A percentile compares a stretch with the other conserved stretches of the same genome.
These are phyloP conservation scores for Chalciporus piperatus DNA, from an alignment of 768 basidiomycete species.

Conservation along the genomic window DNA sequence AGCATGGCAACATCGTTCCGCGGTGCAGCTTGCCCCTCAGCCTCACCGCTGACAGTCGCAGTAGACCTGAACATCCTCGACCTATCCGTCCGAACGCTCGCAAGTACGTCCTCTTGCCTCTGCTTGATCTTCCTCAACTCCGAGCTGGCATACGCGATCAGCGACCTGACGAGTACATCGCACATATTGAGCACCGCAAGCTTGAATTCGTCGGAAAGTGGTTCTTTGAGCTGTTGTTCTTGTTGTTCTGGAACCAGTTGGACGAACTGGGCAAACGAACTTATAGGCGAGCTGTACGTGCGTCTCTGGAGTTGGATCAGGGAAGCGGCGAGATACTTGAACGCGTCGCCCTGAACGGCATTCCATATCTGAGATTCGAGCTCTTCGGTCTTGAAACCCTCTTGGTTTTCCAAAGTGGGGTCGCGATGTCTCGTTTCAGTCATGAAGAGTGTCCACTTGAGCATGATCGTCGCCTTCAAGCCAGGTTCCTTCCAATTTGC, in stretches of 20 bases:
- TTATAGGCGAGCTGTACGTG: slow-evolving; percentile 29
- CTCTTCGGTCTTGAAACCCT: slow-evolving; percentile 71
- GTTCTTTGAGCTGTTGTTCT: slow-evolving; percentile 34
- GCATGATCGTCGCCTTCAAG: slow-evolving; percentile 67
- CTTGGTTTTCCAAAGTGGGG: slow-evolving; percentile 56
- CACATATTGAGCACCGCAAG: slow-evolving; percentile 60
- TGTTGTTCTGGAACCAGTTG: slow-evolving; percentile 37
- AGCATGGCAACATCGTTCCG: slow-evolving; percentile 85
- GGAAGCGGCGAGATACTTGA: slow-evolving; percentile 63
- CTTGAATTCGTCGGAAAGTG: slow-evolving; percentile 42
- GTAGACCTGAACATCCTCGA: slow-evolving; percentile 48
- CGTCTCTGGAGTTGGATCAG: slow-evolving; percentile 55
- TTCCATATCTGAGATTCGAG: slow-evolving; percentile 80
- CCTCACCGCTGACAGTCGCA: slow-evolving; percentile 39
- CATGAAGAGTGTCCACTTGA: slow-evolving; percentile 88
- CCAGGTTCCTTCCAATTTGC: slow-evolving; percentile 67
- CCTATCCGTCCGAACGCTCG: slow-evolving; percentile 63
- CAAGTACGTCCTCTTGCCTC: slow-evolving; percentile 81
- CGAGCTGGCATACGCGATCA: slow-evolving; percentile 75
- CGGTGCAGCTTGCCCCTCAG: slow-evolving; percentile 46
- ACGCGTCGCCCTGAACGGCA: slow-evolving; percentile 81
- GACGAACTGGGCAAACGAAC: slow-evolving; percentile 39
- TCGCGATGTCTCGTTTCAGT: slow-evolving; percentile 73
- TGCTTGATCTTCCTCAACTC: slow-evolving; percentile 86
- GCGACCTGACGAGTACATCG: slow-evolving; percentile 67